Evolutionary conservation across 352 stramenopile species (phyloP), one percentile per base, ranked within the genome.

Genomic region (Globisporangium perplexum): DNA sequence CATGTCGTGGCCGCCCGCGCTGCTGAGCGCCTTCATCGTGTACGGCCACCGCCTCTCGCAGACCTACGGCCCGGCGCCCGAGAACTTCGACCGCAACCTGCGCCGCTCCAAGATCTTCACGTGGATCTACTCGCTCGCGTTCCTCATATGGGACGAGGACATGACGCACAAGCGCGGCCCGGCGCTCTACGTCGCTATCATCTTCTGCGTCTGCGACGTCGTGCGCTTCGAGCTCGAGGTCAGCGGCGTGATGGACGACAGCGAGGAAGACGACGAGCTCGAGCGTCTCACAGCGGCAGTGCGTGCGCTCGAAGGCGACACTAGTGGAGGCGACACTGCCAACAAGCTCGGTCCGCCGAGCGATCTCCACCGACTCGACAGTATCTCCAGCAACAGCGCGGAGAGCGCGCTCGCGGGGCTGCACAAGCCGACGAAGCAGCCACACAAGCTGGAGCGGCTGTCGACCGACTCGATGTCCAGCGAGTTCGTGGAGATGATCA

Each of bases 201-300:
- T 89, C 50, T 91, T 91, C 41, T 83, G 62, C 15, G 47, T 88
- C 7, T 69, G 74, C n/a, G 81, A 91, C 61, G 31, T 91, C 1
- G 70, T 69, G 28, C 81, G 81, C 47, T 89, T 87, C 57, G 55
- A 89, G 39, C 86, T 91, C 66, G 81, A 91, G 49, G 70, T 89
- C 68, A 71, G 79, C 33, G 47, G 71, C 6, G 63, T 91, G 33
- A 86, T 86, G 15, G 76, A 89, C 4, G 68, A 80, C 28, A 26
- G 49, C 23, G 55, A 47, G 12, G 50, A 53, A 30, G 68, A 77
- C 24, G 61, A 71, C 14, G 59, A 72, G 31, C 26, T 62, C 42
- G 59, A 57, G 44, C 56, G 56, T 18, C 48, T 62, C 24, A 49
- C 46, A 11, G 57, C 48, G 11, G 51, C 49, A 7, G 28, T 53